Evolutionary conservation across 768 basidiomycete species (phyloP), one percentile per base, ranked within the genome.

Genomic region (Thelephora aurantiotincta): DNA sequence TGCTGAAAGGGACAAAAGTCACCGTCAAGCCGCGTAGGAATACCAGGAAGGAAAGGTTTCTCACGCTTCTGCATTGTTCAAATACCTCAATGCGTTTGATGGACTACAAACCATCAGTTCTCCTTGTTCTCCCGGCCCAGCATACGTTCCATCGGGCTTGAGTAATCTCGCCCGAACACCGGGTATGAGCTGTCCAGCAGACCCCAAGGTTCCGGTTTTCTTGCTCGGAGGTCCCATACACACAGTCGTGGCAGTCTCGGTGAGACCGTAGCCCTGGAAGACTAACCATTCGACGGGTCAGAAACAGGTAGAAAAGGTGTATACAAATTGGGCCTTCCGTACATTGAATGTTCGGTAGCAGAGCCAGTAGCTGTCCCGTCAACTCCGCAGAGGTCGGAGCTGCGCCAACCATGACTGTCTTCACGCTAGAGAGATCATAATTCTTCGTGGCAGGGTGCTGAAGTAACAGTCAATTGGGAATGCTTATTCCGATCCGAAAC

Each of bases 41-140:
- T 22, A 38, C 33, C 9, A 30, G 5, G 26, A 9, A 30, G 43
- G 26, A 4, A 9, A 43, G 14, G 44, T 11, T 9, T 65, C 77
- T 46, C 57, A 82, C 80, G 80, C 80, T 54, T 69, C 55, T 45
- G 68, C 68, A 58, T 82, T 76, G 47, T 75, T 70, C 44, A 68
- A 58, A 51, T 83, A 85, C 9, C 72, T 66, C 47, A 79, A 56
- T 5, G 80, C 69, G 65, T 78, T 72, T 0, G 78, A 70, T 11
- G 82, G 82, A 0, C 77, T 72, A 22, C 62, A 71, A 5, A 82
- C 69, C 1, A 81, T 61, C 3, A 84, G 60, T 55, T 83, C 78
- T 1, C 82, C 82, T 20, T 68, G 66, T 56, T 82, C 78, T 26
- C 74, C 75, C 50, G 75, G 74, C 5, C 58, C 60, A 11, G 74